These are phyloP conservation scores for Spathaspora sp. DNA, from an alignment of 1,139 yeast species.

Conservation along the genomic window DNA sequence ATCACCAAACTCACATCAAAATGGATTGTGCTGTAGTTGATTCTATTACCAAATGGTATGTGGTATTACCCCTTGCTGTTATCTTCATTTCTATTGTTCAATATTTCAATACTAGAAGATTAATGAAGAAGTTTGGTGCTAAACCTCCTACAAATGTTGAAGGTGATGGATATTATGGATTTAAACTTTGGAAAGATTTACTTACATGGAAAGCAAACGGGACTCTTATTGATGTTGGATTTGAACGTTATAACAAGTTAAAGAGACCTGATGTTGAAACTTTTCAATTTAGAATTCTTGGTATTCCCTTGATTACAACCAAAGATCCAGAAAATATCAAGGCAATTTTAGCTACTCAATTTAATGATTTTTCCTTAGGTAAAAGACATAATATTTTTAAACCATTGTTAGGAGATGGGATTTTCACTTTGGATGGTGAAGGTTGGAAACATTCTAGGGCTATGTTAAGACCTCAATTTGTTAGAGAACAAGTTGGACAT, in stretches of 20 bases:
- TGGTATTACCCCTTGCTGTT: slow-evolving; percentile 8
- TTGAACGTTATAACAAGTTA: slow-evolving; percentile 15
- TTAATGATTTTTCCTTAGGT: slow-evolving; percentile 54
- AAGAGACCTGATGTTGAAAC: slow-evolving; percentile 16
- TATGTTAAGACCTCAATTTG: slow-evolving; percentile 59
- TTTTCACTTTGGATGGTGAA: slow-evolving; percentile 54
- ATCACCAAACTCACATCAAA: not conserved
- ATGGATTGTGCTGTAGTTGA: not conserved
- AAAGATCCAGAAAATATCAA: slow-evolving; percentile 41
- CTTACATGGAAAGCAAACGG: slow-evolving; percentile 24
- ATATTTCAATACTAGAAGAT: slow-evolving; percentile 6
- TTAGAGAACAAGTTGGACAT: slow-evolving; percentile 55
- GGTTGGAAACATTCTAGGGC: slow-evolving; percentile 62
- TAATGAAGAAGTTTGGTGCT: slow-evolving; percentile 20
- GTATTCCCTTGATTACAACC: slow-evolving; percentile 24
- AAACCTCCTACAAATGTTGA: slow-evolving; percentile 12
- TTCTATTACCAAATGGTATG: slow-evolving; percentile 13
- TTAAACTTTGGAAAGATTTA: slow-evolving; percentile 17
- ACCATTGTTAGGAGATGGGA: slow-evolving; percentile 56
- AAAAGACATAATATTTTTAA: slow-evolving; percentile 41
- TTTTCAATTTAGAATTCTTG: slow-evolving; percentile 20
- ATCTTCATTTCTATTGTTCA: slow-evolving; percentile 10
- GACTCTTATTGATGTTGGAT: slow-evolving; percentile 20
- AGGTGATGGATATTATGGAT: slow-evolving; percentile 24
- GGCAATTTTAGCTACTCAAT: slow-evolving; percentile 44